Conservation (phyloP, 768 basidiomycete genomes). For the Hypsizygus marmoreus region DNA sequence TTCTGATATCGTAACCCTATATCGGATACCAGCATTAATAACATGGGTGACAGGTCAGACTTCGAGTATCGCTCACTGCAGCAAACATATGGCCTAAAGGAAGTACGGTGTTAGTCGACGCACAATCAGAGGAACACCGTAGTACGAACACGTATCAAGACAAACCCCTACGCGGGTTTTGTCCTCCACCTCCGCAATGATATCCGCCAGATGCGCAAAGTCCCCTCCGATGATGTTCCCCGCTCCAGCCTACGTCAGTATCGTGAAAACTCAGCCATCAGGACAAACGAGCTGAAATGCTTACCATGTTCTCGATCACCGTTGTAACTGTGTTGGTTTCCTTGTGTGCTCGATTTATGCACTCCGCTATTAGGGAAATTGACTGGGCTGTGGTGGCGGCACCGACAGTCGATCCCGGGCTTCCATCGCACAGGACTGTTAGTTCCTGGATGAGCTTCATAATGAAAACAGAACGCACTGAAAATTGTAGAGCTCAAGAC, state of each 20-base stretch:
- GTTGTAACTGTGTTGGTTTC: slow-evolving; percentile 57
- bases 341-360: slow-evolving; percentile 72
- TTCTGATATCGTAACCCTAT: slow-evolving; percentile 82
- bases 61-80: slow-evolving; percentile 47
- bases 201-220: slow-evolving; percentile 66
- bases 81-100: slow-evolving; percentile 73
- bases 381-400: slow-evolving; percentile 60
- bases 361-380: slow-evolving; percentile 65
- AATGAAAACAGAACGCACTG: slow-evolving; percentile 56
- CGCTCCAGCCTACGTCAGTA: slow-evolving; percentile 61
- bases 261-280: background rate
- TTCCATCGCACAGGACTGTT: slow-evolving; percentile 2
- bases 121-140: background rate
- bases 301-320: slow-evolving; percentile 85
- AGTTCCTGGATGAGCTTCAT: background rate
- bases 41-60: background rate
- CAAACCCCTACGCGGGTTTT: slow-evolving; percentile 81
- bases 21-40: background rate
- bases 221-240: slow-evolving; percentile 77
- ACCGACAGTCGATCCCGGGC: slow-evolving; percentile 86
- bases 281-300: background rate
- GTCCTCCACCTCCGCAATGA: slow-evolving; percentile 71
- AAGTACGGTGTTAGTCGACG: background rate
- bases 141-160: slow-evolving; percentile 74
- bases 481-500: slow-evolving; percentile 77